Evolutionary conservation across 306 rosid species (phyloP).

Genomic region (Castanea crenata): DNA sequence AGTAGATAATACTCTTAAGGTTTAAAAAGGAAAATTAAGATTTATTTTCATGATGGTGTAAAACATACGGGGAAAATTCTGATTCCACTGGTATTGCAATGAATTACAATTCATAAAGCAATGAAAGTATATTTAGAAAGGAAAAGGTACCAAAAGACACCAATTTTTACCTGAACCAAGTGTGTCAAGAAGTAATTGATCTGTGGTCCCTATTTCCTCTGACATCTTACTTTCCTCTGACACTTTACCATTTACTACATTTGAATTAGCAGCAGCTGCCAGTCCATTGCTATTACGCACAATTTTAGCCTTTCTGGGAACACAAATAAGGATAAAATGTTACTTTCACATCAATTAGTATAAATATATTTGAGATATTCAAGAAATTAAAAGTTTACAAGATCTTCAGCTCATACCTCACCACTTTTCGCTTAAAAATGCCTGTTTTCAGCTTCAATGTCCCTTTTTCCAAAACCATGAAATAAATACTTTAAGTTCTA

Average conservation of each 20-base stretch:
- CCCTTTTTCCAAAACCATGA: constrained; percentile 46
- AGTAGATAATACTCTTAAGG: too few relatives aligned
- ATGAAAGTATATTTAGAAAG: background rate
- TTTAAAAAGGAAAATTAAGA: background rate
- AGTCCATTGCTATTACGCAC: constrained; percentile 44
- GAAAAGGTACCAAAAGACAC: background rate
- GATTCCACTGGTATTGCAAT: constrained; percentile 8
- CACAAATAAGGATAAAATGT: constrained; percentile 6
- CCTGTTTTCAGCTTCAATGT: constrained; percentile 66
- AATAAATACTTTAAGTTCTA: constrained; percentile 19
- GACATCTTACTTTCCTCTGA: constrained; percentile 45
- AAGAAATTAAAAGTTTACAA: constrained; percentile 7
- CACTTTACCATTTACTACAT: constrained; percentile 36
- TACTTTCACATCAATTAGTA: constrained; percentile 20
- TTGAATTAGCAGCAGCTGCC: constrained; percentile 34
- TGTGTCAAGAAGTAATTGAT: constrained; percentile 45
- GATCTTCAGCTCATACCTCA: constrained; percentile 59
- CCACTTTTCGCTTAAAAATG: constrained; percentile 60
- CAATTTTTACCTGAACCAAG: constrained; percentile 54
- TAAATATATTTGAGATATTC: background rate
- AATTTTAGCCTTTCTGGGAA: constrained; percentile 81
- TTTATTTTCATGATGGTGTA: background rate
- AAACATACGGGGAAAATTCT: background rate
- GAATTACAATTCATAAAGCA: background rate
- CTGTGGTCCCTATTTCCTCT: constrained; percentile 44